Base-by-base conservation (phyloP, 495 filamentous ascomycete genomes). In the Neurospora sp. region DNA sequence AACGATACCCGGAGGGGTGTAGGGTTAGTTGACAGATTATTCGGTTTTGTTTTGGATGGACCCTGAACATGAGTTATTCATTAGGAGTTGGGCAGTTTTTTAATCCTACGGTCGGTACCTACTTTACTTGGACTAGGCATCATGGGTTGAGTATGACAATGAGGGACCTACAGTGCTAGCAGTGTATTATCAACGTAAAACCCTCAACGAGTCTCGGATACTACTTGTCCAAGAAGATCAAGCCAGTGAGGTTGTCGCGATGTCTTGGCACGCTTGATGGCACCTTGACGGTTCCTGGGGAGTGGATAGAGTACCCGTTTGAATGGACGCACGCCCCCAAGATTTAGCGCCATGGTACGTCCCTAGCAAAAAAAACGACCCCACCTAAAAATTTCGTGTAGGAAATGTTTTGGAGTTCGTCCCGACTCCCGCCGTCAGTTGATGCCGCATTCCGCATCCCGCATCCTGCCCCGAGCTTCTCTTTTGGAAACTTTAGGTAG, bases 311-410 rank as follows among this genome's bases (percentile, higher is more conserved):
- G 53, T 59, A 59, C 22, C 47, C 53, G 22, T 12, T 61, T 22
- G 22, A 61, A 61, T 61, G 53, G 53, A 61, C 12, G 53, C 53
- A 61, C 53, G 22, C 53, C 53, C 53, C 22, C 22, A 61, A 61
- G 53, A 14, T 7, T 61, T 61, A 61, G 53, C 53, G 53, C 53
- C 22, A 61, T 61, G 53, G 53, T 61, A 61, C 47, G 53, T 16
- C 53, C 53, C 53, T 16, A 31, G 53, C 53, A 10, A 61, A 31
- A 31, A 31, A 31, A 61, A 8, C 4, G 14, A 35, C 27, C 77
- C 74, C 74, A 74, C 80, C 78, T 77, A 79, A 83, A 83, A 82
- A 79, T 68, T 78, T 83, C 77, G 75, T 72, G 78, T n/a, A n/a
- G 72, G 70, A 27, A 59, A 31, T 61, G 53, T 31, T 61, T 10